A percentile compares a stretch with the other conserved stretches of the same genome.
These are phyloP conservation scores for Jackrogersella minutella DNA, from an alignment of 495 filamentous ascomycete species.

Conservation along the genomic window DNA sequence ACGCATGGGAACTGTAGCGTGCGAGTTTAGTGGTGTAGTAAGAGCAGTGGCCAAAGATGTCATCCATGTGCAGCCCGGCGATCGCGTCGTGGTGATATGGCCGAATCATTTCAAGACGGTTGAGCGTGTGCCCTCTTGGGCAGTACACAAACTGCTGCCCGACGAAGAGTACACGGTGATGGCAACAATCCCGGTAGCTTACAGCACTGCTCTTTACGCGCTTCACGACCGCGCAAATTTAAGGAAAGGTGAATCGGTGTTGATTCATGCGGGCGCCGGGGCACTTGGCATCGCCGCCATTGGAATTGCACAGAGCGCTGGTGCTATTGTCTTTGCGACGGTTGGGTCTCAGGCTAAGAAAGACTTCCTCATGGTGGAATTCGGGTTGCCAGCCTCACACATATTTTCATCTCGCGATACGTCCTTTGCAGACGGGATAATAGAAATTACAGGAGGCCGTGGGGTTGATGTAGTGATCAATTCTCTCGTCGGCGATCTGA, in stretches of 20 bases:
- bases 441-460: not conserved
- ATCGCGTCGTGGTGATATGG: constrained; percentile 46
- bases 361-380: constrained; percentile 48
- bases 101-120: constrained; percentile 45
- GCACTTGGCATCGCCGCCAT: constrained; percentile 58
- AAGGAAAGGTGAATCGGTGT: constrained; percentile 53
- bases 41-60: constrained; percentile 9
- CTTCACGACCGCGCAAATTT: constrained; percentile 46
- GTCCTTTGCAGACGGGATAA: constrained; percentile 42
- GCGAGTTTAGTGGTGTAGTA: constrained; percentile 26
- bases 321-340: constrained; percentile 61
- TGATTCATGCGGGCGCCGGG: constrained; percentile 60
- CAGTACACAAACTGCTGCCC: constrained; percentile 41
- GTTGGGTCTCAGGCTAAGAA: constrained; percentile 55
- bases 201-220: constrained; percentile 60
- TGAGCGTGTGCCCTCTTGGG: constrained; percentile 41
- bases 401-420: constrained; percentile 56
- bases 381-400: constrained; percentile 54
- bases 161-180: constrained; percentile 20
- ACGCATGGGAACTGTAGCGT: not conserved
- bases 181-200: constrained; percentile 54
- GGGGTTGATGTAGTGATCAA: constrained; percentile 52
- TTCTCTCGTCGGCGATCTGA: constrained; percentile 59
- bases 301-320: constrained; percentile 51
- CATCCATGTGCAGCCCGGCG: constrained; percentile 38